Evolutionary conservation across 176 grass and related monocot species (phyloP).

Genomic region (Lolium rigidum): DNA sequence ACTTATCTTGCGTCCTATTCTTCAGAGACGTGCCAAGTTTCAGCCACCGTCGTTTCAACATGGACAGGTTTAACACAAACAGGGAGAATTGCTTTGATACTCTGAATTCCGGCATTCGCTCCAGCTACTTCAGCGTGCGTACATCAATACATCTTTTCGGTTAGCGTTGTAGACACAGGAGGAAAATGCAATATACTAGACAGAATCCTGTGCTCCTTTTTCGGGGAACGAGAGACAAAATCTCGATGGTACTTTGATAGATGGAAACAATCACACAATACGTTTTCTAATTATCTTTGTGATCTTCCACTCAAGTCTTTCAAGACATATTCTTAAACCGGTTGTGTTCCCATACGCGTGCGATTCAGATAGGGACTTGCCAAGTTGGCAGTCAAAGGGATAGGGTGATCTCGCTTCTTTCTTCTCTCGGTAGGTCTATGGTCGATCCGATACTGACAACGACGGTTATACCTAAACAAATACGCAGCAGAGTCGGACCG

Average conservation of each 20-base stretch:
- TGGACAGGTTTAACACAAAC: too few species aligned
- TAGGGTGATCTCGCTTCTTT: not conserved
- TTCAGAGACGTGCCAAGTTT: too few species aligned
- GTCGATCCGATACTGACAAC: not conserved
- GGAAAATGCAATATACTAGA: not conserved
- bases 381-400: not conserved
- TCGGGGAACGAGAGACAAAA: not conserved
- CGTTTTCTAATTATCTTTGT: not conserved
- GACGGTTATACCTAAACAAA: not conserved
- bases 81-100: too few species aligned
- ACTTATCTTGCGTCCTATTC: too few species aligned
- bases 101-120: too few species aligned
- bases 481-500: too few species aligned
- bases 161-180: not conserved
- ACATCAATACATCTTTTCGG: too few species aligned
- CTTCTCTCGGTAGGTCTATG: not conserved
- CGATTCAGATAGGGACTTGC: not conserved
- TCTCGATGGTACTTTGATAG: not conserved
- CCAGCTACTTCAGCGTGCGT: too few species aligned
- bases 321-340: not conserved
- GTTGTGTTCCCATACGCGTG: not conserved
- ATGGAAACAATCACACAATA: not conserved
- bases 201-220: too few species aligned
- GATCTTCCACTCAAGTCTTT: not conserved
- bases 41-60: too few species aligned